These are phyloP conservation scores for Uromyces viciae-fabae DNA, from an alignment of 1,284 basidiomycete species.

Conservation along the genomic window DNA sequence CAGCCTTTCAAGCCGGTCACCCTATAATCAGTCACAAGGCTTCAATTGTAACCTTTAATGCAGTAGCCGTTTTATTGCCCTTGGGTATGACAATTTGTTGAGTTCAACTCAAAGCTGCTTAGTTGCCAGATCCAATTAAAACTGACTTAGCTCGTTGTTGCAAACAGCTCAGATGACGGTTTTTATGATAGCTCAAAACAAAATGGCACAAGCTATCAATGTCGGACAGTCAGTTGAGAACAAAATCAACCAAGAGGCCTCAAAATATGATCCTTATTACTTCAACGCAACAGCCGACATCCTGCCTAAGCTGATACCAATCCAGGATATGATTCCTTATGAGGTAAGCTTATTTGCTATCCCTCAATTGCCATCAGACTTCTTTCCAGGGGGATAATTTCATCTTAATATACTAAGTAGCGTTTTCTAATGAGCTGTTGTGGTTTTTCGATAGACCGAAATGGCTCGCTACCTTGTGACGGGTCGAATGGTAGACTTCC, in stretches of 20 bases:
- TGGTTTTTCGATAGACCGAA: constrained; percentile 2
- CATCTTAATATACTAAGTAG: no score
- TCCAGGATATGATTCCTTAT: constrained; percentile 21
- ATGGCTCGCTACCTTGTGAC: background rate
- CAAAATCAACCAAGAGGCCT: background rate
- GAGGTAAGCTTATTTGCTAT: background rate
- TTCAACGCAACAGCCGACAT: constrained; percentile 24
- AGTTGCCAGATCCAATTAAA: background rate
- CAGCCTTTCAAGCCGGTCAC: background rate
- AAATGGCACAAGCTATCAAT: background rate
- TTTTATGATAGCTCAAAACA: constrained; percentile 4
- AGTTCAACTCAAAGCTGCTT: background rate
- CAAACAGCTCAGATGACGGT: background rate
- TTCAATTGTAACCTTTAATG: background rate
- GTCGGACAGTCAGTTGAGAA: background rate
- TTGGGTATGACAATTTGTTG: constrained; percentile 20
- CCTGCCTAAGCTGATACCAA: background rate
- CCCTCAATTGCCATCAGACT: background rate
- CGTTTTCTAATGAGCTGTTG: background rate
- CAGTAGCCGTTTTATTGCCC: constrained; percentile 9
- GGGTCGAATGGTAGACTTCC: constrained; percentile 7
- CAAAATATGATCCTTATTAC: background rate
- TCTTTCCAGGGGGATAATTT: background rate
- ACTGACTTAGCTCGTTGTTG: background rate
- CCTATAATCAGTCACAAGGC: background rate